Percentiles rank a stretch among this genome's conserved stretches.
Conservation (phyloP, 768 basidiomycete genomes). For the Floccularia luteovirens region DNA sequence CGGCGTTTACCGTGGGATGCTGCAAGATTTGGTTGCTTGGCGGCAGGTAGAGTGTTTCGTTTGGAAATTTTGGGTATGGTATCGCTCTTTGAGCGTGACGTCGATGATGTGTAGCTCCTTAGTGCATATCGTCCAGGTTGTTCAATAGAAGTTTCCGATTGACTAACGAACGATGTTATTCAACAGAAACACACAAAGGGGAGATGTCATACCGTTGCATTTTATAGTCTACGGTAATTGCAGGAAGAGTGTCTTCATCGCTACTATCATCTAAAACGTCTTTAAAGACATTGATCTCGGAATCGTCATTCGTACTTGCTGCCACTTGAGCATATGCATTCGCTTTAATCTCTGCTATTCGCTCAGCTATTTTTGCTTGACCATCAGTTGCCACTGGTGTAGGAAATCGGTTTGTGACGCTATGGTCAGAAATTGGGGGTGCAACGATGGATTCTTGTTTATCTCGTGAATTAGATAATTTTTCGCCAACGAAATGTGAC, state of each 20-base stretch:
- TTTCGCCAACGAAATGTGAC: too few species aligned
- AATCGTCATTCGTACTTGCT: slow-evolving; percentile 40
- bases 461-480: too few species aligned
- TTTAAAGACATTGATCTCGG: slow-evolving; percentile 22
- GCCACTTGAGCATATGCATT: slow-evolving; percentile 39
- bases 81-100: background rate
- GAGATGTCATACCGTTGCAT: too few species aligned
- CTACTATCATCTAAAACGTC: slow-evolving; percentile 44
- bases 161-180: too few species aligned
- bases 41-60: too few species aligned
- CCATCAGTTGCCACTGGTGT: slow-evolving; percentile 26
- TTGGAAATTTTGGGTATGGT: too few species aligned
- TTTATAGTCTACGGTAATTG: background rate
- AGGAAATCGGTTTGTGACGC: too few species aligned
- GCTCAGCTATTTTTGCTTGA: slow-evolving; percentile 40
- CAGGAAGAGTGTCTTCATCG: slow-evolving; percentile 24
- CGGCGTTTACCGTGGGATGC: too few species aligned
- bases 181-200: too few species aligned
- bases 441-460: too few species aligned
- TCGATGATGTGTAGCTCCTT: slow-evolving; percentile 8
- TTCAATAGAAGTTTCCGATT: slow-evolving; percentile 1
- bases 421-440: too few species aligned
- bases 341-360: slow-evolving; percentile 63
- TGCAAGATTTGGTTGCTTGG: background rate
- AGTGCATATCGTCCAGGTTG: slow-evolving; percentile 11